phyloP scores from a whole-genome alignment of 345 rosid genomes.

The Syzygium aqueum region DNA sequence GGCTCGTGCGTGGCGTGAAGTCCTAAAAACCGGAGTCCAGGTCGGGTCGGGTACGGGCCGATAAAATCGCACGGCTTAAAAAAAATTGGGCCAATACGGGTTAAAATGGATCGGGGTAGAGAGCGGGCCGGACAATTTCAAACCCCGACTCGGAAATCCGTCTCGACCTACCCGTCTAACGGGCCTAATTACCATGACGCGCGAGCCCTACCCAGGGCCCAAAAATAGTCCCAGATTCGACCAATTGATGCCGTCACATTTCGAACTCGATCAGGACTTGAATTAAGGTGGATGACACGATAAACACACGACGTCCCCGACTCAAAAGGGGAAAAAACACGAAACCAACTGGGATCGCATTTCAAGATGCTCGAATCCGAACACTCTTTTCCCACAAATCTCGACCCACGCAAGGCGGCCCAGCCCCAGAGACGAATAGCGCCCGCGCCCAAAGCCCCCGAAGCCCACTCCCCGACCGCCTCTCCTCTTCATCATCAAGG shows the following conservation, averaged over 20 bases:
- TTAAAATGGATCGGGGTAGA: background rate
- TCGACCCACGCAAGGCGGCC: background rate
- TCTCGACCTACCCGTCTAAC: background rate
- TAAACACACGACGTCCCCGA: background rate
- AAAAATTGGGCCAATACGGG: accelerated
- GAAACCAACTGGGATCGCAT: accelerated
- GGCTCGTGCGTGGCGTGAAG: background rate
- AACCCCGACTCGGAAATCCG: background rate
- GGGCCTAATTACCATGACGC: accelerated
- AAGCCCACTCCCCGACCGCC: too few relatives aligned
- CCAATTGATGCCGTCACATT: background rate
- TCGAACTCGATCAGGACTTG: accelerated
- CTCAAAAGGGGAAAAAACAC: accelerated
- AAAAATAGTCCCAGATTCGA: background rate
- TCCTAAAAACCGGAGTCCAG: background rate
- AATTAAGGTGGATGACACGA: accelerated
- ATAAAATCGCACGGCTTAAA: background rate
- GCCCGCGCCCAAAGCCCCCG: background rate
- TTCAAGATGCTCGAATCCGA: background rate
- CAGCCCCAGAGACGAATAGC: background rate
- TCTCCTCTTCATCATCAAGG: too few relatives aligned
- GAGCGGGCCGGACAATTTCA: too few relatives aligned
- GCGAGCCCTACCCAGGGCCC: background rate
- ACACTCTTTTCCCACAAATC: background rate
- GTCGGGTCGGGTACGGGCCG: accelerated